phyloP scores from a whole-genome alignment of 225 moss, liverwort and hornwort species.

The Anthoceros angustus region DNA sequence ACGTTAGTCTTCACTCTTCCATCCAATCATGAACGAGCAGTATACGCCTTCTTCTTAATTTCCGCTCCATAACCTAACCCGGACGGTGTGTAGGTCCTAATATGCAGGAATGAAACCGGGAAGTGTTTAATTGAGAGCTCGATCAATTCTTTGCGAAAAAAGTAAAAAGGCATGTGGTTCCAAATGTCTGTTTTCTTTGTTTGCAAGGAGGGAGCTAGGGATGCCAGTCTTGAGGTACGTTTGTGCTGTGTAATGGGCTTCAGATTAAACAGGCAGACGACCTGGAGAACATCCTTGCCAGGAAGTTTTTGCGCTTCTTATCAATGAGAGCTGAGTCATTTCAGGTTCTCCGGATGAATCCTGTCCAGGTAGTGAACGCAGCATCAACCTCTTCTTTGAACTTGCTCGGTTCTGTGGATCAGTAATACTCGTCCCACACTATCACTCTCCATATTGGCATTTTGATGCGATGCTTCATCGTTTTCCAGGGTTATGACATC shows the following conservation, averaged over 20 bases:
- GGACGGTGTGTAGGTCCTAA: constrained; percentile 58
- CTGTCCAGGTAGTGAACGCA: constrained; percentile 66
- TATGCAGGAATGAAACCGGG: constrained; percentile 95
- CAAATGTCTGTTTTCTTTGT: background rate
- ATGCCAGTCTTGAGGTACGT: background rate
- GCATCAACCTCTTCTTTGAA: background rate
- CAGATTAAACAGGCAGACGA: constrained; percentile 99
- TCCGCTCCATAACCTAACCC: no score
- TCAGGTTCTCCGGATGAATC: constrained; percentile 88
- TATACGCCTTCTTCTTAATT: no score
- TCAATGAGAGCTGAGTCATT: constrained; percentile 99
- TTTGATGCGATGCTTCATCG: background rate
- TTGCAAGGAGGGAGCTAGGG: background rate
- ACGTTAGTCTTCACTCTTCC: no score
- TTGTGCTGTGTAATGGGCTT: background rate
- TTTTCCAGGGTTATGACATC: constrained; percentile 80
- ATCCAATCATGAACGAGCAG: no score
- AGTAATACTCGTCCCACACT: background rate
- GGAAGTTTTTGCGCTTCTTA: constrained; percentile 79
- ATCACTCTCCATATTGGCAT: constrained; percentile 1
- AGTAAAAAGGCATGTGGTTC: constrained; percentile 55
- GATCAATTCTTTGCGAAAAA: constrained; percentile 79
- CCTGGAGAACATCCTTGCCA: constrained; percentile 86
- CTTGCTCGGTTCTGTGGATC: background rate
- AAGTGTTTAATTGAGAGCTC: constrained; percentile 96